Conservation (phyloP, 495 filamentous ascomycete species). For the Tuber brumale region DNA sequence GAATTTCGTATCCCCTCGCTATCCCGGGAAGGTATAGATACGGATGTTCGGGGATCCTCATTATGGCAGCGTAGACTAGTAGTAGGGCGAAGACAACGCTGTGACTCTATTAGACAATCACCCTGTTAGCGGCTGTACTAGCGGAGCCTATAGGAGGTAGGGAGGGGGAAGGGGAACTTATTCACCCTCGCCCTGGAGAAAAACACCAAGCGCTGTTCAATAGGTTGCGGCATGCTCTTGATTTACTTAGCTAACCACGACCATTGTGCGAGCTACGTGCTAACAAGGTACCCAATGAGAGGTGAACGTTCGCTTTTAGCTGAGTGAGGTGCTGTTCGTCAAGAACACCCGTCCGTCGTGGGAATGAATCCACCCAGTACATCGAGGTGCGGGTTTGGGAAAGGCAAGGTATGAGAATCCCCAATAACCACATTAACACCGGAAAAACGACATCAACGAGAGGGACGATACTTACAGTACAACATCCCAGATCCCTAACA, state of each 20-base stretch:
- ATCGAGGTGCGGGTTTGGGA: neutral
- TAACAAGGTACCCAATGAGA: neutral
- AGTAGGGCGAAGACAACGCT: neutral
- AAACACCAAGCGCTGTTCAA: neutral
- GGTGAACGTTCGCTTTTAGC: too few relatives aligned
- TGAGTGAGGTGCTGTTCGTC: neutral
- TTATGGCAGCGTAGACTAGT: neutral
- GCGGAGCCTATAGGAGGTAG: neutral
- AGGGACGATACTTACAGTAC: neutral
- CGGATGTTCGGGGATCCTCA: neutral
- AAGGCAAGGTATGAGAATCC: neutral
- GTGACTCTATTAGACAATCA: neutral
- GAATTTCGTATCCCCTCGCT: neutral
- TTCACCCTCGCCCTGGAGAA: neutral
- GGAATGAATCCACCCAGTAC: neutral
- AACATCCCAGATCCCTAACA: neutral
- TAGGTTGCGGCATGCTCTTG: neutral
- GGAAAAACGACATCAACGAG: neutral
- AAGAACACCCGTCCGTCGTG: neutral
- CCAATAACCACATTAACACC: neutral
- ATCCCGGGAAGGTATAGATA: neutral
- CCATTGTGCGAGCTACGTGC: neutral
- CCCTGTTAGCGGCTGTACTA: neutral
- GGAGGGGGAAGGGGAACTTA: neutral
- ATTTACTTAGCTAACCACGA: neutral